phyloP scores from a whole-genome alignment of 257 asterid species.

The Solanum clarkiae region DNA sequence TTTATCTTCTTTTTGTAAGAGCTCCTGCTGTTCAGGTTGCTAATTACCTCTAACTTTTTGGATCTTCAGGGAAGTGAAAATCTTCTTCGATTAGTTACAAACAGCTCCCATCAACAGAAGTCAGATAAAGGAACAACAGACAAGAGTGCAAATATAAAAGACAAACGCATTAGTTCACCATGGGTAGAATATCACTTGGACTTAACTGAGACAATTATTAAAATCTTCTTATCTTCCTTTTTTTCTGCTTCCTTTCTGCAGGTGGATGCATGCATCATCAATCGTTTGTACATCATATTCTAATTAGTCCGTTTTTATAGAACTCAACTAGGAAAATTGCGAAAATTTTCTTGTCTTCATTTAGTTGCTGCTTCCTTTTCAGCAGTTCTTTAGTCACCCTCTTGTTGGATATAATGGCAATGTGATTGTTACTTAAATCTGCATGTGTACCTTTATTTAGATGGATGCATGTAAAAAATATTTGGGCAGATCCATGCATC shows the following conservation, averaged over 20 bases:
- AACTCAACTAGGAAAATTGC: not conserved
- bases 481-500: not conserved
- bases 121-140: conserved; percentile 18
- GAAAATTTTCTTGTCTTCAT: not conserved
- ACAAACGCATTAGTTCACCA: conserved; percentile 14
- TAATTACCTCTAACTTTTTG: not conserved
- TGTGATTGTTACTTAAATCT: not conserved
- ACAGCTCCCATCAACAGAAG: conserved; percentile 24
- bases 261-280: not conserved
- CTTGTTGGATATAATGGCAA: not conserved
- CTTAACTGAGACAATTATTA: not conserved
- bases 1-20: not conserved
- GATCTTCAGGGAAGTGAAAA: conserved; percentile 78
- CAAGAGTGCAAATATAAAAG: conserved; percentile 5
- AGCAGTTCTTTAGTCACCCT: not conserved
- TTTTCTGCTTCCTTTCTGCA: not conserved
- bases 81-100: conserved; percentile 66
- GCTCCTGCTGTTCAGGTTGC: not conserved
- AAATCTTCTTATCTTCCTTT: not conserved
- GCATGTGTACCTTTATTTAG: not conserved
- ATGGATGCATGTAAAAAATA: not conserved
- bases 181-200: conserved; percentile 34
- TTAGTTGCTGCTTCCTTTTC: not conserved
- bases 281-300: not conserved
- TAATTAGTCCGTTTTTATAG: not conserved